These are phyloP conservation scores for Limonium bicolor DNA, from an alignment of 148 eudicot species.

Conservation along the genomic window DNA sequence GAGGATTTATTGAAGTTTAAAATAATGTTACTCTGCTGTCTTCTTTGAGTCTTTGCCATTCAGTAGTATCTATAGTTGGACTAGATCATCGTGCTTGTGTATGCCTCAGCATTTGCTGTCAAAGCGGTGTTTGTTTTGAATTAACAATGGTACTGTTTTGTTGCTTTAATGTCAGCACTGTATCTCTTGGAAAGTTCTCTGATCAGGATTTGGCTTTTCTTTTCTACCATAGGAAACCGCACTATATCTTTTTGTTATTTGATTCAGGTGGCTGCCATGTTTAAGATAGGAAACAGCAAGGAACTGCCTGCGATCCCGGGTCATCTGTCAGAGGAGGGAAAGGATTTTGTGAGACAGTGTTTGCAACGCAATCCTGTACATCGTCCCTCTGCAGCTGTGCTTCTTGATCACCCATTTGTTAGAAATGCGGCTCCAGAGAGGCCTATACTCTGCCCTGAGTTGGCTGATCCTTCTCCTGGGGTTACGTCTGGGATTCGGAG, in stretches of 20 bases:
- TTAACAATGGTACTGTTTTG: too few species aligned
- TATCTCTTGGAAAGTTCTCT: too few species aligned
- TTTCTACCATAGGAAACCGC: too few species aligned
- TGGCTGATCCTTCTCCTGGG: slow-evolving; percentile 33
- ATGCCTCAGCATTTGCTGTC: too few species aligned
- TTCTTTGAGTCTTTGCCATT: too few species aligned
- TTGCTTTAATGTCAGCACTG: too few species aligned
- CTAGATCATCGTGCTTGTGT: too few species aligned
- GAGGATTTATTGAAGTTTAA: too few species aligned
- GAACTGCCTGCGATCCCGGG: slow-evolving; percentile 87
- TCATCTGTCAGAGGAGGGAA: slow-evolving; percentile 79
- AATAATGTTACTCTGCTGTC: too few species aligned
- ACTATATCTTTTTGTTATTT: too few species aligned
- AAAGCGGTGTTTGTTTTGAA: too few species aligned
- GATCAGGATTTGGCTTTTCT: not conserved
- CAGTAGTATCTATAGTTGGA: too few species aligned
- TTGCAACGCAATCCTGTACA: slow-evolving; percentile 63
- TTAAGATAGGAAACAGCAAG: slow-evolving; percentile 88
- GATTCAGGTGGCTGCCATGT: slow-evolving; percentile 82
- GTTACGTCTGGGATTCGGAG: slow-evolving; percentile 29
- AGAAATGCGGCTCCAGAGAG: slow-evolving; percentile 59
- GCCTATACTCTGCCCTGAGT: slow-evolving; percentile 29
- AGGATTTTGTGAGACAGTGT: slow-evolving; percentile 74
- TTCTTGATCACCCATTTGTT: slow-evolving; percentile 79
- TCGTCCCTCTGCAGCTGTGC: slow-evolving; percentile 68